Evolutionary conservation across 164 flowering plant species (phyloP).

Genomic region (Hamamelis virginiana): DNA sequence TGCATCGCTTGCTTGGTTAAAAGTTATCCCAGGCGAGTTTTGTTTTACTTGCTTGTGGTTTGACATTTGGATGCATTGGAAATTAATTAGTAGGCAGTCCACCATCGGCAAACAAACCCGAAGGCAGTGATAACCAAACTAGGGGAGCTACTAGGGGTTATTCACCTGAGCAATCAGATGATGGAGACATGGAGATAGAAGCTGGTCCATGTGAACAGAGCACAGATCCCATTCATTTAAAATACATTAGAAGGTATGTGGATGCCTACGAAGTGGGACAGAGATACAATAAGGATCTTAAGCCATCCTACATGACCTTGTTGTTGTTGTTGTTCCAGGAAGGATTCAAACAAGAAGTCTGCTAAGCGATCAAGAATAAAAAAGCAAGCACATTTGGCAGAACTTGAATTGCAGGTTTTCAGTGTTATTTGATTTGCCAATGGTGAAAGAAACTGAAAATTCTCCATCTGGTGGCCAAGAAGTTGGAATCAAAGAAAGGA

Average conservation of each 20-base stretch:
- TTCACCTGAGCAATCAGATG: slow-evolving; percentile 60
- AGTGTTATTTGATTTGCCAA: too few relatives aligned
- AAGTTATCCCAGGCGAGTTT: not conserved
- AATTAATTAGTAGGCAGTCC: slow-evolving; percentile 56
- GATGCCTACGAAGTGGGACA: not conserved
- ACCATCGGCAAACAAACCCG: slow-evolving; percentile 42
- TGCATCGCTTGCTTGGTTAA: not conserved
- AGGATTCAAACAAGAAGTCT: slow-evolving; percentile 77
- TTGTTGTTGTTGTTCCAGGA: slow-evolving; percentile 39
- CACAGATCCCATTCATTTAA: slow-evolving; percentile 35
- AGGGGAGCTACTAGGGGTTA: slow-evolving; percentile 52
- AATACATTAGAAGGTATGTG: too few relatives aligned
- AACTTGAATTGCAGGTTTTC: too few relatives aligned
- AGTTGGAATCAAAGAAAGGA: too few relatives aligned
- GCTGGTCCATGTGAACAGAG: too few relatives aligned
- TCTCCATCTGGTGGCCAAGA: not conserved
- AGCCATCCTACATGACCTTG: not conserved
- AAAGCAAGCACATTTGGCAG: slow-evolving; percentile 76
- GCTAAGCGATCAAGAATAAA: slow-evolving; percentile 84
- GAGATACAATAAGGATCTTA: not conserved
- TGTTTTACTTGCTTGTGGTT: not conserved
- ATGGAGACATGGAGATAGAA: slow-evolving; percentile 60
- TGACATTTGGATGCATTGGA: slow-evolving; percentile 19
- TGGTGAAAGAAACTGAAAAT: too few relatives aligned
- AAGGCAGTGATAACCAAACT: too few relatives aligned